Evolutionary conservation across 2,329 filamentous ascomycete genomes (phyloP).

Genomic region (Acarospora socialis): DNA sequence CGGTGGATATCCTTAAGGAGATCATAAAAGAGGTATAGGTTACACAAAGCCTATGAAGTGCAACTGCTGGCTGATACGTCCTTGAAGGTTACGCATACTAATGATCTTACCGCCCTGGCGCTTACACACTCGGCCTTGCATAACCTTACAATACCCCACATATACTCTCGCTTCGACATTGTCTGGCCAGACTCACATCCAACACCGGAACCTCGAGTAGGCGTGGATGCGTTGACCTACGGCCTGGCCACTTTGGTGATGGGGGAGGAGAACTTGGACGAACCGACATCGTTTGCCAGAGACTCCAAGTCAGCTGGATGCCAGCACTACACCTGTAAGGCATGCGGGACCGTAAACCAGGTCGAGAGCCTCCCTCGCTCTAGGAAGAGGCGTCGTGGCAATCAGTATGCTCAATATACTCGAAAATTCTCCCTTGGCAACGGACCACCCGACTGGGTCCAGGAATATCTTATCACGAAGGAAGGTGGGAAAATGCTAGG

Average conservation of each 20-base stretch:
- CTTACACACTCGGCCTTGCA: conserved; percentile 67
- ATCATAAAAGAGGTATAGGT: conserved; percentile 64
- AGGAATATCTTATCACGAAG: conserved; percentile 68
- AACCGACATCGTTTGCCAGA: conserved; percentile 21
- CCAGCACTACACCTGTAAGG: conserved; percentile 5
- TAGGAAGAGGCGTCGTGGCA: conserved; percentile 50
- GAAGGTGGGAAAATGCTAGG: conserved; percentile 83
- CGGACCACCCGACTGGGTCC: conserved; percentile 62
- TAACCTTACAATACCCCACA: conserved; percentile 58
- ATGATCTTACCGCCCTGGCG: conserved; percentile 65
- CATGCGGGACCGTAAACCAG: conserved; percentile 9
- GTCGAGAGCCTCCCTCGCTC: conserved; percentile 10
- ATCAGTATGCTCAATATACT: conserved; percentile 65
- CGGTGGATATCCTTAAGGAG: conserved; percentile 62
- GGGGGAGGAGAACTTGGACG: conserved; percentile 48
- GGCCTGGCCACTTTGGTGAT: conserved; percentile 68
- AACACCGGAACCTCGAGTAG: conserved; percentile 50
- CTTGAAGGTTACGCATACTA: conserved; percentile 58
- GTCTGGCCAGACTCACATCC: conserved; percentile 66
- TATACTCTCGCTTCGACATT: conserved; percentile 77
- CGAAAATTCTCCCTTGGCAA: conserved; percentile 78
- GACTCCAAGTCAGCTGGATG: background rate
- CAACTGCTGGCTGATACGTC: conserved; percentile 7
- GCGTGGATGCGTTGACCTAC: conserved; percentile 71
- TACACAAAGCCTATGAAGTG: conserved; percentile 4